phyloP scores from a whole-genome alignment of 1,284 basidiomycete species.

The Malassezia restricta region DNA sequence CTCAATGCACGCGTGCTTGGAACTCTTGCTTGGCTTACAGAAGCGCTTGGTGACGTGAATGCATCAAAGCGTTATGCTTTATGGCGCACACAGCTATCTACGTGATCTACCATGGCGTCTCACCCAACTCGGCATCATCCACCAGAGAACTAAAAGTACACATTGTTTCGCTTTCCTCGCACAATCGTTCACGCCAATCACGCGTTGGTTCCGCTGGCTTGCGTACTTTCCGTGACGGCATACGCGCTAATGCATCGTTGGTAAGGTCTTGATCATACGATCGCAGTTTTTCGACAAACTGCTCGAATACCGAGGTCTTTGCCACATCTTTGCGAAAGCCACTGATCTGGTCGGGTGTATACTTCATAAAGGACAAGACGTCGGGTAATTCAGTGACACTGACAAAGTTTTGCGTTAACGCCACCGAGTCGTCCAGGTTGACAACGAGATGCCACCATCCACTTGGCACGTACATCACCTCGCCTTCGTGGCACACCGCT shows the following conservation, averaged over 20 bases:
- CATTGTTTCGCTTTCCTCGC: background rate
- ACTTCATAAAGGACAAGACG: slow-evolving; percentile 48
- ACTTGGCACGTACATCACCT: slow-evolving; percentile 46
- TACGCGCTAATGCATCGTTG: background rate
- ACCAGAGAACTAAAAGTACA: background rate
- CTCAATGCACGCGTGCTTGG: slow-evolving; percentile 11
- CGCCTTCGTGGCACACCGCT: slow-evolving; percentile 47
- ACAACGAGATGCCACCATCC: slow-evolving; percentile 43
- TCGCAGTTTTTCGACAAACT: background rate
- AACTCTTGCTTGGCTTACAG: slow-evolving; percentile 6
- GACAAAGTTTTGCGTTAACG: slow-evolving; percentile 50
- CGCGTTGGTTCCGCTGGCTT: background rate
- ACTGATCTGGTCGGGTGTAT: slow-evolving; percentile 47
- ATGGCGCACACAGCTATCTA: background rate
- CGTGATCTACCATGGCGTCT: slow-evolving; percentile 1
- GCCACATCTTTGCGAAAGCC: slow-evolving; percentile 42
- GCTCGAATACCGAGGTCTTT: background rate
- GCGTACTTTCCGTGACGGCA: background rate
- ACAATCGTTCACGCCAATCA: slow-evolving; percentile 5
- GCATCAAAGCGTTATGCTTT: slow-evolving; percentile 3
- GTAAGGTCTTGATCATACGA: background rate
- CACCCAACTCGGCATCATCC: slow-evolving; percentile 5
- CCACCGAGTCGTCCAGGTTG: slow-evolving; percentile 39
- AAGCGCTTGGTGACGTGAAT: background rate
- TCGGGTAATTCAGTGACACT: slow-evolving; percentile 46